A percentile compares a stretch with the other conserved stretches of the same genome.
Conservation (phyloP, 371 early-diverging fungal species). For the Lichtheimia ornata region DNA sequence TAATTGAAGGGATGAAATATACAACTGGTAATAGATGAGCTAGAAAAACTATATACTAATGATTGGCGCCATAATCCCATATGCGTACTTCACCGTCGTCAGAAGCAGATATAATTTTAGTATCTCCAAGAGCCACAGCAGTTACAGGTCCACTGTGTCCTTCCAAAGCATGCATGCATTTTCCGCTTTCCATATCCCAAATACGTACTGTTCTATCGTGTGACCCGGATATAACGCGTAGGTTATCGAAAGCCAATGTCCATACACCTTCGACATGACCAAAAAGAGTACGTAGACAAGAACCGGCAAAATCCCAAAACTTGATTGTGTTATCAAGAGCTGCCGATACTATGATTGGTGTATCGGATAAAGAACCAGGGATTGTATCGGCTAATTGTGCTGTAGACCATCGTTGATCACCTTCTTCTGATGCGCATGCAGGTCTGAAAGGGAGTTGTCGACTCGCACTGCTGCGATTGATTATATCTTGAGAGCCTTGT, state of each 20-base stretch:
- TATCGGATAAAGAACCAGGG: constrained; percentile 13
- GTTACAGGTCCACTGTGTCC: constrained; percentile 75
- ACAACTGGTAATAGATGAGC: too few species aligned
- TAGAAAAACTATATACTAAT: background rate
- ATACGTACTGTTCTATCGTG: constrained; percentile 90
- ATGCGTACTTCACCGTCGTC: constrained; percentile 82
- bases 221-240: constrained; percentile 90
- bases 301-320: constrained; percentile 81
- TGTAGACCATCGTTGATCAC: background rate
- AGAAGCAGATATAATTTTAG: constrained; percentile 81
- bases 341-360: constrained; percentile 77
- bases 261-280: constrained; percentile 94
- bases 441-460: constrained; percentile 10
- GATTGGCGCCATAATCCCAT: constrained; percentile 69
- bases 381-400: background rate
- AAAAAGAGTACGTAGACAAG: constrained; percentile 81
- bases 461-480: background rate
- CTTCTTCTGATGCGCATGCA: constrained; percentile 17
- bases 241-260: constrained; percentile 83
- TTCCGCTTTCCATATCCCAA: constrained; percentile 92
- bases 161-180: constrained; percentile 73
- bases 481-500: background rate
- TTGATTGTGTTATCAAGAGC: constrained; percentile 91
- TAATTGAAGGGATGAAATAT: too few species aligned
- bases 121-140: constrained; percentile 81